Evolutionary conservation across 257 asterid species (phyloP).

Genomic region (Echites panduratus): DNA sequence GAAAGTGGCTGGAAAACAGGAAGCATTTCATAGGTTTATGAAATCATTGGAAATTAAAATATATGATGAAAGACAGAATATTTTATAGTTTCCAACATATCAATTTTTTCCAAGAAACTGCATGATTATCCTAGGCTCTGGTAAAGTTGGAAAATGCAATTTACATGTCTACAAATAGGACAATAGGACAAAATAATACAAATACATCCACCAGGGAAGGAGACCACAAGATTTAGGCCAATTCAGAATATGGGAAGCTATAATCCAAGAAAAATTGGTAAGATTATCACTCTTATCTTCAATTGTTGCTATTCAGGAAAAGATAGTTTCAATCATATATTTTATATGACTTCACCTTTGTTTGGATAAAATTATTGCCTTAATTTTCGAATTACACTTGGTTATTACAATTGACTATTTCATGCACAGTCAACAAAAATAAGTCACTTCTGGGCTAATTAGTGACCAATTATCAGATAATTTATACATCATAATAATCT

Average conservation of each 20-base stretch:
- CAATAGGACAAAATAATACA: background rate
- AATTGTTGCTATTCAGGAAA: background rate
- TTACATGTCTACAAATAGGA: background rate
- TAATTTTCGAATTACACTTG: background rate
- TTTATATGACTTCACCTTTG: background rate
- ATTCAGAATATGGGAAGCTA: background rate
- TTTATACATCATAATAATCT: background rate
- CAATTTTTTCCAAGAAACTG: background rate
- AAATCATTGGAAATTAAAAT: slow-evolving; percentile 5
- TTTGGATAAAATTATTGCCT: background rate
- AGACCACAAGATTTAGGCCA: background rate
- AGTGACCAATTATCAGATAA: background rate
- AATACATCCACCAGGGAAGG: background rate
- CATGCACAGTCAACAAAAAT: background rate
- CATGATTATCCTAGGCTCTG: background rate
- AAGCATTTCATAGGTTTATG: slow-evolving; percentile 8
- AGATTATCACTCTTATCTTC: background rate
- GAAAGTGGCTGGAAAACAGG: slow-evolving; percentile 73
- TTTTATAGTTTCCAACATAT: background rate
- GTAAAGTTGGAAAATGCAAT: background rate
- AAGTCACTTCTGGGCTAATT: background rate
- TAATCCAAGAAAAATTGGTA: background rate
- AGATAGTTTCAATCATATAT: background rate
- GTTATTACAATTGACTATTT: too few relatives aligned
- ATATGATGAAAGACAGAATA: background rate